phyloP scores from a whole-genome alignment of 495 filamentous ascomycete genomes.

The Xylaria longipes region DNA sequence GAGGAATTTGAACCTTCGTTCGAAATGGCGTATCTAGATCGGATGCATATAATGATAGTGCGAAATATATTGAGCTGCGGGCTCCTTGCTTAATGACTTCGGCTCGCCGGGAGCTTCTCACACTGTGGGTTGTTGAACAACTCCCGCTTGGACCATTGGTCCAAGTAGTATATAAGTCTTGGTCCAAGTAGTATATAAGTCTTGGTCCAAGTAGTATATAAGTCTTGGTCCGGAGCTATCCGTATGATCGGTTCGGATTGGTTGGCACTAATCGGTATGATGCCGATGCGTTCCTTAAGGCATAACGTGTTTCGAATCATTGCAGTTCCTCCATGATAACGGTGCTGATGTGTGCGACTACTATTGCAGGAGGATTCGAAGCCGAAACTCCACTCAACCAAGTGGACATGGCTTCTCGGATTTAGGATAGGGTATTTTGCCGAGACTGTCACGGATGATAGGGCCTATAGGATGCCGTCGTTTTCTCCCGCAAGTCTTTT shows the following conservation, averaged over 20 bases:
- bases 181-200: neutral
- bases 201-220: neutral
- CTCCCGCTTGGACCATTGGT: neutral
- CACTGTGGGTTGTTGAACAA: neutral
- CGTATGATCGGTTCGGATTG: neutral
- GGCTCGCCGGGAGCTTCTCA: neutral
- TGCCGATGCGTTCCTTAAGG: neutral
- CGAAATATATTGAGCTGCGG: neutral
- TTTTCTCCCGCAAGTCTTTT: slow-evolving; percentile 85
- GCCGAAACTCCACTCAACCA: neutral
- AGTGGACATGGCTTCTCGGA: neutral
- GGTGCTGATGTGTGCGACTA: neutral
- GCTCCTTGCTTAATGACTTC: neutral
- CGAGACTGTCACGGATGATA: neutral
- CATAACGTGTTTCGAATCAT: neutral
- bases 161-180: neutral
- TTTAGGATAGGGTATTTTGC: neutral
- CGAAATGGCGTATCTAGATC: neutral
- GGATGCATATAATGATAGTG: neutral
- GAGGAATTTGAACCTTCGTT: neutral
- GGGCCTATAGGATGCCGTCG: slow-evolving; percentile 75
- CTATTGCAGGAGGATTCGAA: neutral
- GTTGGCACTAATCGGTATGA: neutral
- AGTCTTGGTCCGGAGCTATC: neutral
- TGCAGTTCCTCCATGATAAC: neutral